These are phyloP conservation scores for Hypoxylon sp. DNA, from an alignment of 2,329 filamentous ascomycete species.

Conservation along the genomic window DNA sequence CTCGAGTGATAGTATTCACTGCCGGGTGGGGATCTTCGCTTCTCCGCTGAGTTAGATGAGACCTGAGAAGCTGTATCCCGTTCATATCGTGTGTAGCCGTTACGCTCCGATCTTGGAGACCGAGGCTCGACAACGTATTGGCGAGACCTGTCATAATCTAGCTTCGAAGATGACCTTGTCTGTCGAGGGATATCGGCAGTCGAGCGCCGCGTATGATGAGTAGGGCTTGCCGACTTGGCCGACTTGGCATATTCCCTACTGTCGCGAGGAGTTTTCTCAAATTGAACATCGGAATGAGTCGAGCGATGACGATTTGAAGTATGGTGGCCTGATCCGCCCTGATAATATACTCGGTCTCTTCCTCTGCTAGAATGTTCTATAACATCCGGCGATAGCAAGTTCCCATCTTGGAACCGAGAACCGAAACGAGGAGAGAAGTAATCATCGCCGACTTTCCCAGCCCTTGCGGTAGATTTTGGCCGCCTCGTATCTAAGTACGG, in stretches of 20 bases:
- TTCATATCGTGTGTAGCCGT: conserved; percentile 35
- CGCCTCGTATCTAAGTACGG: conserved; percentile 36
- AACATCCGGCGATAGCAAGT: conserved; percentile 58
- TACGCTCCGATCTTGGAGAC: conserved; percentile 34
- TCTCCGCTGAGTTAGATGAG: conserved; percentile 35
- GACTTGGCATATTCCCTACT: conserved; percentile 34
- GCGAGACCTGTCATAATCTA: conserved; percentile 33
- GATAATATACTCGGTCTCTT: conserved; percentile 44
- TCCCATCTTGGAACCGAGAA: conserved; percentile 46
- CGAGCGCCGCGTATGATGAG: conserved; percentile 39
- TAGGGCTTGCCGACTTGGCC: conserved; percentile 38
- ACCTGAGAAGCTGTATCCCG: conserved; percentile 38
- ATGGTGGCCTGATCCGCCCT: conserved; percentile 37
- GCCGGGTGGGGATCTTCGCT: conserved; percentile 33
- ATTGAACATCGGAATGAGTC: conserved; percentile 34
- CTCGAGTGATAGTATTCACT: conserved; percentile 43
- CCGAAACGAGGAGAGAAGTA: conserved; percentile 45
- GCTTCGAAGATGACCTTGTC: conserved; percentile 37
- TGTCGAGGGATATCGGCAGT: conserved; percentile 40
- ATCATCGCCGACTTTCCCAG: conserved; percentile 45
- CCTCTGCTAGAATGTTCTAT: conserved; percentile 47
- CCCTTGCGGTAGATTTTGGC: conserved; percentile 40
- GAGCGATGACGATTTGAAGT: conserved; percentile 36
- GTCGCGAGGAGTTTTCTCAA: conserved; percentile 35
- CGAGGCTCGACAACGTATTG: conserved; percentile 31